Base-by-base conservation (phyloP, 345 rosid species). In the Citrus hindsii region DNA sequence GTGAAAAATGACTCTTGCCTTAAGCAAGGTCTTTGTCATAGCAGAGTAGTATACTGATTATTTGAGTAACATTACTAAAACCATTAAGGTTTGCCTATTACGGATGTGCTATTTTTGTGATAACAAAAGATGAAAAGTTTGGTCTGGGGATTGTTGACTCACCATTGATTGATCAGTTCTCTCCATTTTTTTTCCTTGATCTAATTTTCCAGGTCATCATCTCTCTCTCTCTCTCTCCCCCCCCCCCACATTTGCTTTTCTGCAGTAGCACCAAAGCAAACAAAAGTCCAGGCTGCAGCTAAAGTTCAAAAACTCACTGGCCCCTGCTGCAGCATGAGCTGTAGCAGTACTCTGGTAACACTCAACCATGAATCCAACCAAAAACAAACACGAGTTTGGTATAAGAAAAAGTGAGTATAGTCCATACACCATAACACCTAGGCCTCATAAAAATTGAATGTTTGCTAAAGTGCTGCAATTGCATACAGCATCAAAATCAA, bases 291-390 rank as follows among this genome's bases (percentile, higher is more conserved):
- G 25, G 28, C 79, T 62, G 65, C 25, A 51, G 72, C 79, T 42
- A 79, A 78, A 79, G 74, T 71, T 67, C 14, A 71, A 66, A 83
- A 75, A 59, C 7, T 42, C 67, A 46, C 9, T 65, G 69, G 53
- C 77, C 73, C 69, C 58, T 53, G 58, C 58, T 46, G 82, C 65
- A 69, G 33, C 59, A 73, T 48, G 71, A 62, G 74, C 69, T 78
- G 78, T 65, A 72, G 55, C 18, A 27, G 64, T 16, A n/a, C 55
- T 35, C 68, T 77, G 77, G 9, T 46, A 35, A 46, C 28, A 22
- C 67, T 32, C 48, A 30, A 46, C 13, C 68, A 18, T 19, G 28
- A 30, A 48, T 33, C 32, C 67, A 62, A 55, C 55, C 76, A 73
- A 24, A 35, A 27, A 65, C 77, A 67, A 55, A 67, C 67, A 76